These are phyloP conservation scores for Protomyces arabidopsidicola DNA, from an alignment of 1,139 yeast species.

Conservation along the genomic window DNA sequence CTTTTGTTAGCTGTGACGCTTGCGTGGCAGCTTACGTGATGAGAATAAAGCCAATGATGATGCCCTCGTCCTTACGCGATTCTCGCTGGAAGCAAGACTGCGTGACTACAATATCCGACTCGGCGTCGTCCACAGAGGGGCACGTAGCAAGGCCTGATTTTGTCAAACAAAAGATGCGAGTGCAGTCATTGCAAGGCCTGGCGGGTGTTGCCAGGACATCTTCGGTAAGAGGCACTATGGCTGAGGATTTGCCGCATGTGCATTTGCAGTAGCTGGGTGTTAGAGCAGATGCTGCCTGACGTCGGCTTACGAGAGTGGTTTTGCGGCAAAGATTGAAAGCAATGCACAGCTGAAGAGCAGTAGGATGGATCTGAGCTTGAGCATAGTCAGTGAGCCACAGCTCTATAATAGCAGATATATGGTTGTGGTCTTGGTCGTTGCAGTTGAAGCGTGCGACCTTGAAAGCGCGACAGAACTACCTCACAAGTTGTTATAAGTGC, in stretches of 20 bases:
- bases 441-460: too few relatives aligned
- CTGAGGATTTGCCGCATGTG: slow-evolving; percentile 23
- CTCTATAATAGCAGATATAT: too few relatives aligned
- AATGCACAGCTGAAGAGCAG: too few relatives aligned
- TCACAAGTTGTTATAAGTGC: too few relatives aligned
- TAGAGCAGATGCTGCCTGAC: background rate
- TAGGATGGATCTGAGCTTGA: too few relatives aligned
- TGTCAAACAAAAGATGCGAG: slow-evolving; percentile 19
- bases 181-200: slow-evolving; percentile 25
- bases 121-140: background rate
- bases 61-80: slow-evolving; percentile 13
- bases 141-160: slow-evolving; percentile 10
- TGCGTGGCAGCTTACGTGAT: background rate
- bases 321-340: background rate
- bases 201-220: background rate
- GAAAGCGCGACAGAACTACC: too few relatives aligned
- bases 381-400: too few relatives aligned
- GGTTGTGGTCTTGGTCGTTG: too few relatives aligned
- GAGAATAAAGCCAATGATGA: slow-evolving; percentile 2
- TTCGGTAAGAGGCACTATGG: slow-evolving; percentile 2
- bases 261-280: slow-evolving; percentile 21
- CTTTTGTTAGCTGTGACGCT: background rate
- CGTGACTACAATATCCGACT: background rate
- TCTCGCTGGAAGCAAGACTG: slow-evolving; percentile 23
- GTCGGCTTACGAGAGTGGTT: background rate